Conservation (phyloP, 2,329 filamentous ascomycete species). For the Fusarium compactum region DNA sequence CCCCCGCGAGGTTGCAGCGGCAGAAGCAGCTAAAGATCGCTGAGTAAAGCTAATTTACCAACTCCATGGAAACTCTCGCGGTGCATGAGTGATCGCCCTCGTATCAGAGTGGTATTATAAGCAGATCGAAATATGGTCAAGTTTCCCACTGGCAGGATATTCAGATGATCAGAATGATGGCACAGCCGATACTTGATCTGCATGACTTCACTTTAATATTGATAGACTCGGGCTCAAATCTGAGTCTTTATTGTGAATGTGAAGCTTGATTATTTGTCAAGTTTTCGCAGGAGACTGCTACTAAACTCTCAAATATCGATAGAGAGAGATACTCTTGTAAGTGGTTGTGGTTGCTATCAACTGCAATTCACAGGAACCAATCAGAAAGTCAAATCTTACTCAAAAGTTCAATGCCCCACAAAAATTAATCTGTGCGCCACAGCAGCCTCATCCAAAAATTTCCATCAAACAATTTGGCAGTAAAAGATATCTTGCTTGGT, state of each 20-base stretch:
- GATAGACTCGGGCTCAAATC: not conserved
- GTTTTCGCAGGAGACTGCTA: not conserved
- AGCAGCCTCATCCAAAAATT: constrained; percentile 40
- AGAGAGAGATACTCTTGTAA: not conserved
- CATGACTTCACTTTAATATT: not conserved
- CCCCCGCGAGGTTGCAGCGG: not conserved
- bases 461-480: constrained; percentile 19
- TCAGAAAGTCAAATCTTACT: not conserved
- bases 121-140: not conserved
- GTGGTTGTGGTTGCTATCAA: not conserved
- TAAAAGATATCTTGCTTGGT: constrained; percentile 19
- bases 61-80: not conserved
- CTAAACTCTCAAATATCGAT: not conserved
- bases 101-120: not conserved
- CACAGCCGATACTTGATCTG: not conserved
- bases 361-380: constrained; percentile 4
- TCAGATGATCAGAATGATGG: not conserved
- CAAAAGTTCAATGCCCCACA: constrained; percentile 20
- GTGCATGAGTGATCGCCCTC: not conserved
- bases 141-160: not conserved
- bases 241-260: not conserved
- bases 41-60: not conserved
- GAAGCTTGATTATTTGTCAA: not conserved
- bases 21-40: not conserved
- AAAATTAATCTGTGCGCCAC: constrained; percentile 25